Evolutionary conservation across 1,139 yeast genomes (phyloP).

Genomic region (Meyerozyma sp.): DNA sequence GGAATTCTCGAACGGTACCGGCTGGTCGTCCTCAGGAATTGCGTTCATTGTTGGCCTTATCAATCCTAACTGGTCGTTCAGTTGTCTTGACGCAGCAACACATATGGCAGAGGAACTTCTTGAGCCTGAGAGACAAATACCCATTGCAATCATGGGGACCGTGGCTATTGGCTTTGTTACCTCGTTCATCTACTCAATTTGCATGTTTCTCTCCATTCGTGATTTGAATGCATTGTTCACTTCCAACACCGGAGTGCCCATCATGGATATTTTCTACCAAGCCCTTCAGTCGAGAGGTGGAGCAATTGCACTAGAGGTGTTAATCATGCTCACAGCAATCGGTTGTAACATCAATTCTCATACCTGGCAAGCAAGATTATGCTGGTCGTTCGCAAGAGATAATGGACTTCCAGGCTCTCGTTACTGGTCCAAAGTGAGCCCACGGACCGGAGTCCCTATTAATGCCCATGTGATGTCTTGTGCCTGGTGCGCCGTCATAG

Average conservation of each 20-base stretch:
- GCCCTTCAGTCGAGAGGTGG: constrained; percentile 51
- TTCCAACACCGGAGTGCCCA: constrained; percentile 56
- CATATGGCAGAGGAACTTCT: constrained; percentile 67
- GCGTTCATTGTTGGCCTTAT: constrained; percentile 64
- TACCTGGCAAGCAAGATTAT: constrained; percentile 65
- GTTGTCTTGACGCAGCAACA: constrained; percentile 66
- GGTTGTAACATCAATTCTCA: constrained; percentile 71
- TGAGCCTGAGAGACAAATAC: constrained; percentile 55
- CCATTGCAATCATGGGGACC: constrained; percentile 59
- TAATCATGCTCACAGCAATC: constrained; percentile 56
- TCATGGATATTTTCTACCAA: constrained; percentile 57
- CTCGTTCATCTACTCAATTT: constrained; percentile 51
- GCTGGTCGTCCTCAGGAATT: constrained; percentile 55
- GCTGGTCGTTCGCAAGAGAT: constrained; percentile 34
- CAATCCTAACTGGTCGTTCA: constrained; percentile 66
- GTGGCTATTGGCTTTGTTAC: constrained; percentile 63
- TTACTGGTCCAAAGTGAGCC: constrained; percentile 27
- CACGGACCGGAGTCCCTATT: constrained; percentile 27
- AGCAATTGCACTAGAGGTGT: constrained; percentile 53
- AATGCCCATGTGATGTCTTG: constrained; percentile 34
- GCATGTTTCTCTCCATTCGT: constrained; percentile 58
- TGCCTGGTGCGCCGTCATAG: constrained; percentile 31
- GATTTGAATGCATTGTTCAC: constrained; percentile 43
- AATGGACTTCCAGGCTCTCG: constrained; percentile 36
- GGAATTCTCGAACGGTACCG: constrained; percentile 57